phyloP scores from a whole-genome alignment of 106 monocot genomes.

The Ottelia alismoides region DNA sequence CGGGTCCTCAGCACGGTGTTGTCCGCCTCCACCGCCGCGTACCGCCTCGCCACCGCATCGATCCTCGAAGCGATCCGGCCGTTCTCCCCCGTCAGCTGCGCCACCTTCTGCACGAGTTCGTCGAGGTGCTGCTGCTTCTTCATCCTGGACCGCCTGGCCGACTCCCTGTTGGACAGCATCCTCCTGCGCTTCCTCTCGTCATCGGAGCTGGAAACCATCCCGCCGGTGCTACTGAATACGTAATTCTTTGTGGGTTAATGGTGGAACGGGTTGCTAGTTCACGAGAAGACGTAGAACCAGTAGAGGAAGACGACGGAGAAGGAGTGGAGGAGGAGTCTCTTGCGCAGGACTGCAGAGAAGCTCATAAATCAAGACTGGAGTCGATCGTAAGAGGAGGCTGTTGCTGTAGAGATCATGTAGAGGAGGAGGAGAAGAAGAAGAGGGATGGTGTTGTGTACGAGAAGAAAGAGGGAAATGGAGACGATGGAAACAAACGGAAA shows the following conservation, averaged over 20 bases:
- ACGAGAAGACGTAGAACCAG: slow-evolving; percentile 33
- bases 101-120: slow-evolving; percentile 12
- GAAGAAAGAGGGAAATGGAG: too few relatives aligned
- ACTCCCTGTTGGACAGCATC: slow-evolving; percentile 26
- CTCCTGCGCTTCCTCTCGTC: slow-evolving; percentile 20
- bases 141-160: slow-evolving; percentile 26
- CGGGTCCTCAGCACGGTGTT: slow-evolving; percentile 12
- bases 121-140: slow-evolving; percentile 22
- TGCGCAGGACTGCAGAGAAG: slow-evolving; percentile 9
- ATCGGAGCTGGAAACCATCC: slow-evolving; percentile 9
- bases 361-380: slow-evolving; percentile 9
- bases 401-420: not conserved
- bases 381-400: not conserved
- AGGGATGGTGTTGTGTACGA: not conserved
- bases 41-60: slow-evolving; percentile 1
- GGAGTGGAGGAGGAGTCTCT: slow-evolving; percentile 17
- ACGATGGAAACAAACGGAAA: too few relatives aligned
- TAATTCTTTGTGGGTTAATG: not conserved
- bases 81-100: slow-evolving; percentile 9
- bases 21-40: slow-evolving; percentile 1
- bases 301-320: slow-evolving; percentile 37
- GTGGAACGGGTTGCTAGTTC: not conserved
- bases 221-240: slow-evolving; percentile 2
- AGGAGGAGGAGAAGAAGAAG: not conserved
- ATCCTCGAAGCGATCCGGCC: not conserved